phyloP scores from a whole-genome alignment of 164 flowering plant species.

The Cinnamomum chago region DNA sequence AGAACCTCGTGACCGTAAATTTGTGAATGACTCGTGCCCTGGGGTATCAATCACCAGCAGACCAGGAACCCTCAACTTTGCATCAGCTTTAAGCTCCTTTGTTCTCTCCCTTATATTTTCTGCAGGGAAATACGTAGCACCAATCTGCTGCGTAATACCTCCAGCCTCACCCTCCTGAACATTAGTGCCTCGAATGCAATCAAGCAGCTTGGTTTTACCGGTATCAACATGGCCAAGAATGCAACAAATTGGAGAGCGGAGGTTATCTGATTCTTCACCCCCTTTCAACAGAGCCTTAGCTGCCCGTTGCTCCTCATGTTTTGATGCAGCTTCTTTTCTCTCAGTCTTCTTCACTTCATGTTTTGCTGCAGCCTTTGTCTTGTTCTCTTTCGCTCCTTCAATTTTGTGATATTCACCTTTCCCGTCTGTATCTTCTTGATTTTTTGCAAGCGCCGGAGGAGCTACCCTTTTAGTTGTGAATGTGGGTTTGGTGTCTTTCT shows the following conservation, averaged over 20 bases:
- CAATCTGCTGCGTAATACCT: constrained; percentile 98
- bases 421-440: constrained; percentile 27
- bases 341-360: constrained; percentile 17
- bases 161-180: constrained; percentile 99
- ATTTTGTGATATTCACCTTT: constrained; percentile 15
- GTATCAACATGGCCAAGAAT: constrained; percentile 99
- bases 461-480: constrained; percentile 20
- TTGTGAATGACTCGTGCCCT: constrained; percentile 93
- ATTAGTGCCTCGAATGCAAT: constrained; percentile 95
- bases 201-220: constrained; percentile 95
- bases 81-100: constrained; percentile 90
- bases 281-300: constrained; percentile 31
- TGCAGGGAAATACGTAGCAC: constrained; percentile 96
- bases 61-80: constrained; percentile 87
- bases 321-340: constrained; percentile 32
- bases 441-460: constrained; percentile 21
- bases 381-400: constrained; percentile 16
- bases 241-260: constrained; percentile 97
- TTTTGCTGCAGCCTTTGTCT: constrained; percentile 30
- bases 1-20: constrained; percentile 90
- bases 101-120: constrained; percentile 92
- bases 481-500: constrained; percentile 41
- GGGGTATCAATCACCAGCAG: constrained; percentile 95
- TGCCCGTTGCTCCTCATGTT: constrained; percentile 23
- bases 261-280: constrained; percentile 37